phyloP scores from a whole-genome alignment of 2,329 filamentous ascomycete genomes.

The Aquanectria penicillioides region DNA sequence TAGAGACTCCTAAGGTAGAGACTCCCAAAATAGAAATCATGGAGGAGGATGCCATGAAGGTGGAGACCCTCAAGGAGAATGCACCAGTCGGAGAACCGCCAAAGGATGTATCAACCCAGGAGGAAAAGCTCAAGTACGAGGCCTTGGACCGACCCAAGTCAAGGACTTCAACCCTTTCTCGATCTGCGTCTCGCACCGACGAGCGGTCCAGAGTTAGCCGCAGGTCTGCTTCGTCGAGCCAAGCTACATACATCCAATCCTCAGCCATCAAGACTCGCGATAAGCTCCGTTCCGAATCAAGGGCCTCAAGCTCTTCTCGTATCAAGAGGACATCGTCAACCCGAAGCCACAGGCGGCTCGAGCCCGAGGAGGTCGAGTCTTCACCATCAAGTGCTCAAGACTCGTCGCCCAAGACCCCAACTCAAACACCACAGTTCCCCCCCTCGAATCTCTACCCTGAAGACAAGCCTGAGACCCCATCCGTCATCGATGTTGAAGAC shows the following conservation, averaged over 20 bases:
- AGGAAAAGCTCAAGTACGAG: slow-evolving; percentile 42
- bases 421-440: slow-evolving; percentile 62
- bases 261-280: slow-evolving; percentile 48
- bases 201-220: slow-evolving; percentile 63
- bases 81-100: background rate
- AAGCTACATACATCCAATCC: slow-evolving; percentile 63
- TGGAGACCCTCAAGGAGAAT: slow-evolving; percentile 17
- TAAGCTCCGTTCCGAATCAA: slow-evolving; percentile 48
- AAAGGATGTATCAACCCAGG: slow-evolving; percentile 13
- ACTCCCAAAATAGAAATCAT: slow-evolving; percentile 14
- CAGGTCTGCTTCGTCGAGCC: slow-evolving; percentile 67
- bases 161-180: slow-evolving; percentile 54
- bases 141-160: slow-evolving; percentile 52
- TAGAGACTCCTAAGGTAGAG: slow-evolving; percentile 10
- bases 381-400: slow-evolving; percentile 59
- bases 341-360: slow-evolving; percentile 48
- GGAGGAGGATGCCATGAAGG: slow-evolving; percentile 42
- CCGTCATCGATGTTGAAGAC: slow-evolving; percentile 51
- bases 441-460: slow-evolving; percentile 52
- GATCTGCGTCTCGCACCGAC: slow-evolving; percentile 58
- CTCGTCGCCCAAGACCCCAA: slow-evolving; percentile 71
- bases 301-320: slow-evolving; percentile 47
- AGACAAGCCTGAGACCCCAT: slow-evolving; percentile 49
- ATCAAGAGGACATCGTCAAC: slow-evolving; percentile 52
- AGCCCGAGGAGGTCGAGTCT: slow-evolving; percentile 55